Evolutionary conservation across 106 monocot genomes (phyloP).

Genomic region (Ottelia alismoides): DNA sequence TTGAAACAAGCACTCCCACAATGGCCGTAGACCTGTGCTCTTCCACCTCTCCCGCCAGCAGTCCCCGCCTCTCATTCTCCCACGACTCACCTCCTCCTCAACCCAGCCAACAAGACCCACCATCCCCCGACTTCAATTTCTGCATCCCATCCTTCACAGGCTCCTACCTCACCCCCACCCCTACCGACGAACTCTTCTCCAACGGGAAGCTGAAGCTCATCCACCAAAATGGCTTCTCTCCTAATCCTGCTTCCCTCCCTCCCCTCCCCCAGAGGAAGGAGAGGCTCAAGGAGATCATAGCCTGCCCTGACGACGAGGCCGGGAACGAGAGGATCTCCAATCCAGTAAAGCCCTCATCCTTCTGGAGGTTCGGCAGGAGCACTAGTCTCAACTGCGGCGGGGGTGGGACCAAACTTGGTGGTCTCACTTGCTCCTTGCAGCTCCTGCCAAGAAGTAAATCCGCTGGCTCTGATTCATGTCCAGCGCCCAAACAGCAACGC

Average conservation of each 20-base stretch:
- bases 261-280: not conserved
- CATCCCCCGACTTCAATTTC: conserved; percentile 5
- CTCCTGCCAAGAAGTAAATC: conserved; percentile 6
- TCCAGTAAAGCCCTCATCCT: not conserved
- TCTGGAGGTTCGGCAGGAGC: conserved; percentile 7
- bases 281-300: not conserved
- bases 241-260: not conserved
- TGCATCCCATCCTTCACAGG: not conserved
- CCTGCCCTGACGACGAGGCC: not conserved
- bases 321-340: not conserved
- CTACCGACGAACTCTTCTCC: conserved; percentile 8
- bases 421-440: conserved; percentile 3
- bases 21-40: too few species aligned
- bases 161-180: too few species aligned
- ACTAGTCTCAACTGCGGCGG: conserved; percentile 1
- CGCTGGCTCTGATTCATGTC: not conserved
- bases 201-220: not conserved
- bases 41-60: not conserved
- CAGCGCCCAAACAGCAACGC: too few species aligned
- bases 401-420: not conserved
- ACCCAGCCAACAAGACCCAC: not conserved
- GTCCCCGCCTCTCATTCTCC: conserved; percentile 6
- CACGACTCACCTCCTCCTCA: not conserved
- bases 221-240: not conserved
- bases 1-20: too few species aligned